A percentile compares a stretch with the other conserved stretches of the same genome.
These are phyloP conservation scores for Jamesozyma jinghongensis DNA, from an alignment of 805 yeast species.

Conservation along the genomic window DNA sequence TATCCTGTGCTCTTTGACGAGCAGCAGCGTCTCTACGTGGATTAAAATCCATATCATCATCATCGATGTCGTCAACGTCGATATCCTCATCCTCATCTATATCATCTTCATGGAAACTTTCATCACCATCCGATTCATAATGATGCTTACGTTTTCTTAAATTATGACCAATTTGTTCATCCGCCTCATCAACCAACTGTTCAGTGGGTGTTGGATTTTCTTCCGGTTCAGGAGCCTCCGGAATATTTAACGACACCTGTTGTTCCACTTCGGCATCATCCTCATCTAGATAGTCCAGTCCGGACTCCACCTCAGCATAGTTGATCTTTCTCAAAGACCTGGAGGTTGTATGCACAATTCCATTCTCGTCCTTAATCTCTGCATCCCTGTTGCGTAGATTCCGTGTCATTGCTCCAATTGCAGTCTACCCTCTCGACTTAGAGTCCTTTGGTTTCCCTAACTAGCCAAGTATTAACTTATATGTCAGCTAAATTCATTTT, in stretches of 20 bases:
- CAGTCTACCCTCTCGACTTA: too few species aligned
- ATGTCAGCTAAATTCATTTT: too few species aligned
- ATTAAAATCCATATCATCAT: slow-evolving; percentile 13
- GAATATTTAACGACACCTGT: background rate
- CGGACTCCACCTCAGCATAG: slow-evolving; percentile 31
- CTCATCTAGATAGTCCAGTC: slow-evolving; percentile 24
- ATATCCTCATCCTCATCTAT: slow-evolving; percentile 31
- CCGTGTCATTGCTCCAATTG: slow-evolving; percentile 6
- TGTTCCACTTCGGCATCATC: background rate
- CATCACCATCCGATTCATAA: slow-evolving; percentile 23
- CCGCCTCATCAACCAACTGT: slow-evolving; percentile 15
- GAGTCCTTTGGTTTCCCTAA: too few species aligned
- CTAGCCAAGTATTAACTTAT: too few species aligned
- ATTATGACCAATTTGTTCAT: slow-evolving; percentile 7
- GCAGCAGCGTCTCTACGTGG: background rate
- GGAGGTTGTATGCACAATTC: slow-evolving; percentile 23
- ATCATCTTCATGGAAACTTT: slow-evolving; percentile 29
- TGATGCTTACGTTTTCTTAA: slow-evolving; percentile 5
- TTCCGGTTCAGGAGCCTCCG: background rate
- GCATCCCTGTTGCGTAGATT: slow-evolving; percentile 12
- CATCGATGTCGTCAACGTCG: slow-evolving; percentile 32
- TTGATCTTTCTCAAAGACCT: slow-evolving; percentile 30
- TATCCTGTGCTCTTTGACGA: slow-evolving; percentile 14
- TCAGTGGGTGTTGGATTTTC: slow-evolving; percentile 1
- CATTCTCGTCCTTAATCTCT: slow-evolving; percentile 23